Conservation (phyloP, 257 asterid species). For the Schizonepeta tenuifolia region DNA sequence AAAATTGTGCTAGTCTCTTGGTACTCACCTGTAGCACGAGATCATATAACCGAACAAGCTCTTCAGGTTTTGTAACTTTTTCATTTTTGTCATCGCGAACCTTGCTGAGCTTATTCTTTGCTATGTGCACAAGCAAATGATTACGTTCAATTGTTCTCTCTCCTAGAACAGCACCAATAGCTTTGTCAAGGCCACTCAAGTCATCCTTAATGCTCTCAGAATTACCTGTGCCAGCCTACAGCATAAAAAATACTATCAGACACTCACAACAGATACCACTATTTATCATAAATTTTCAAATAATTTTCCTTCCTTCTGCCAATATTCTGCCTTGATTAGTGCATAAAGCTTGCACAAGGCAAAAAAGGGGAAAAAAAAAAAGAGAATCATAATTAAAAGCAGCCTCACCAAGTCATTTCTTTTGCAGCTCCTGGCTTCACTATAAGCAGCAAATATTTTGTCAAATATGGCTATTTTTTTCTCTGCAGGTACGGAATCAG, state of each 20-base stretch:
- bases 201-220: conserved; percentile 91
- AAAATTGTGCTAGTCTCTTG: neutral
- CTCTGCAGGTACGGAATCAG: conserved; percentile 78
- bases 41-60: conserved; percentile 90
- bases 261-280: neutral
- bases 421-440: conserved; percentile 87
- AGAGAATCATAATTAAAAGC: conserved; percentile 16
- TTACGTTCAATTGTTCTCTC: conserved; percentile 94
- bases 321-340: neutral
- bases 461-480: conserved; percentile 75
- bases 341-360: conserved; percentile 1
- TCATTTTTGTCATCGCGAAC: conserved; percentile 85
- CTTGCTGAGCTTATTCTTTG: conserved; percentile 79
- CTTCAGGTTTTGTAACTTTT: conserved; percentile 93
- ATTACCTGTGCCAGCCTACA: conserved; percentile 81
- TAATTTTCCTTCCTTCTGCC: neutral
- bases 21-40: conserved; percentile 74
- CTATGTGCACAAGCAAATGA: conserved; percentile 81
- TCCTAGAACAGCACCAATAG: conserved; percentile 88
- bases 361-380: too few relatives aligned
- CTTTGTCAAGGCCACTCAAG: conserved; percentile 95
- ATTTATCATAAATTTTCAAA: neutral
- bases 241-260: conserved; percentile 31
- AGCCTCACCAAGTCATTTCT: conserved; percentile 80
- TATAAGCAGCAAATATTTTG: conserved; percentile 92